A percentile compares a stretch with the other conserved stretches of the same genome.
These are phyloP conservation scores for Cardamine resedifolia DNA, from an alignment of 345 rosid genomes.

Conservation along the genomic window DNA sequence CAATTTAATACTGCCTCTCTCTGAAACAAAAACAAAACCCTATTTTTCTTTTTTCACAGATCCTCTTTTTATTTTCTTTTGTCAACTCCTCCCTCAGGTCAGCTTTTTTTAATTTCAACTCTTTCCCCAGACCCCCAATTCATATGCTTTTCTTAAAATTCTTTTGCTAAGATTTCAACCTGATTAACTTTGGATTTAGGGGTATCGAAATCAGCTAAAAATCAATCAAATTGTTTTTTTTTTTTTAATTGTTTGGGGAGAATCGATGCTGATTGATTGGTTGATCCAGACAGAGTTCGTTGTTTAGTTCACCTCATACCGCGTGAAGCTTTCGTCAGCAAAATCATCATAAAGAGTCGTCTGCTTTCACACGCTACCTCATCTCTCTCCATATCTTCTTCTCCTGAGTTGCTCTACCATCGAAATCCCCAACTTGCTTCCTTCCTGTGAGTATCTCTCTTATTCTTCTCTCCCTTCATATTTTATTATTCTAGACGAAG, in stretches of 20 bases:
- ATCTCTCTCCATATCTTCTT: constrained; percentile 36
- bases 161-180: background rate
- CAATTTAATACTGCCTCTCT: constrained; percentile 33
- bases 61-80: background rate
- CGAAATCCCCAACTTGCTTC: constrained; percentile 47
- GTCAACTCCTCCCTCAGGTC: constrained; percentile 24
- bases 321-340: constrained; percentile 44
- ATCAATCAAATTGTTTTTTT: too few relatives aligned
- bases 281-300: constrained; percentile 38
- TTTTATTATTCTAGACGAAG: too few relatives aligned
- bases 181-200: background rate
- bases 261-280: constrained; percentile 35
- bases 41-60: background rate
- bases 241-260: too few relatives aligned
- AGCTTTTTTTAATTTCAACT: background rate
- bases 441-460: constrained; percentile 43
- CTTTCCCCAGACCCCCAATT: background rate
- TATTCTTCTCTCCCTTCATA: background rate
- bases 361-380: constrained; percentile 55
- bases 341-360: constrained; percentile 23
- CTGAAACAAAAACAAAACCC: background rate
- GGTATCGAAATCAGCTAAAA: too few relatives aligned
- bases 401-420: constrained; percentile 28
- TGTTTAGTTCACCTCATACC: constrained; percentile 18
- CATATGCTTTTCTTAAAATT: background rate